phyloP scores from a whole-genome alignment of 257 asterid species.

The Eucommia ulmoides region DNA sequence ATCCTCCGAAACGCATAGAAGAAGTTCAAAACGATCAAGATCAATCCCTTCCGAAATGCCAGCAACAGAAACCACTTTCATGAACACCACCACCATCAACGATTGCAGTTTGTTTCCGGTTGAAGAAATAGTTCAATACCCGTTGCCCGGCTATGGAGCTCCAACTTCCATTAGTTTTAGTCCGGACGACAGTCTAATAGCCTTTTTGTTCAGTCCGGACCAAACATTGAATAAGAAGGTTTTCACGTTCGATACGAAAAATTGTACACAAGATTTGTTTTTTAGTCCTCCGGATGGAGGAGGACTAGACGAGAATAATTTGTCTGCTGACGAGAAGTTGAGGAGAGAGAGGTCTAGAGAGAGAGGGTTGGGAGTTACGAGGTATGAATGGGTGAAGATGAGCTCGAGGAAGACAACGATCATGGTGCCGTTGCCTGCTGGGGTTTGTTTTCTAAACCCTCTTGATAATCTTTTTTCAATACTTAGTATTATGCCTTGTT shows the following conservation, averaged over 20 bases:
- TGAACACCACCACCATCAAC: conserved; percentile 43
- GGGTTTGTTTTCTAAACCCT: too few species aligned
- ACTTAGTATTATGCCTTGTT: too few species aligned
- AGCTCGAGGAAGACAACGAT: conserved; percentile 48
- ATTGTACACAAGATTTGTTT: conserved; percentile 51
- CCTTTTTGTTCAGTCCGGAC: conserved; percentile 68
- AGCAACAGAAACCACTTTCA: conserved; percentile 34
- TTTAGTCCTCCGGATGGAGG: conserved; percentile 92
- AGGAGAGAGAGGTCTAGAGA: conserved; percentile 91
- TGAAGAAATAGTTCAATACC: conserved; percentile 80
- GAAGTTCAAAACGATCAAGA: conserved; percentile 47
- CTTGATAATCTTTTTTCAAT: too few species aligned
- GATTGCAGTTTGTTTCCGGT: conserved; percentile 45
- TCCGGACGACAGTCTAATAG: conserved; percentile 64
- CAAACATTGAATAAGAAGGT: conserved; percentile 56
- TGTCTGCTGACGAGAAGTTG: conserved; percentile 81
- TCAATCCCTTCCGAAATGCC: conserved; percentile 50
- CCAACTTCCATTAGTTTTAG: conserved; percentile 74
- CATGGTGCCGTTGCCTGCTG: conserved; percentile 79
- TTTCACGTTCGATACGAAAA: conserved; percentile 53
- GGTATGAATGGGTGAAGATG: conserved; percentile 87
- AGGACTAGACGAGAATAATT: conserved; percentile 82
- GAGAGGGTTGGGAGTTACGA: conserved; percentile 90
- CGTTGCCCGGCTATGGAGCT: conserved; percentile 69
- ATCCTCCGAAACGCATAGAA: conserved; percentile 26